These are phyloP conservation scores for Diaporthe citrichinensis DNA, from an alignment of 2,329 filamentous ascomycete genomes.

Conservation along the genomic window DNA sequence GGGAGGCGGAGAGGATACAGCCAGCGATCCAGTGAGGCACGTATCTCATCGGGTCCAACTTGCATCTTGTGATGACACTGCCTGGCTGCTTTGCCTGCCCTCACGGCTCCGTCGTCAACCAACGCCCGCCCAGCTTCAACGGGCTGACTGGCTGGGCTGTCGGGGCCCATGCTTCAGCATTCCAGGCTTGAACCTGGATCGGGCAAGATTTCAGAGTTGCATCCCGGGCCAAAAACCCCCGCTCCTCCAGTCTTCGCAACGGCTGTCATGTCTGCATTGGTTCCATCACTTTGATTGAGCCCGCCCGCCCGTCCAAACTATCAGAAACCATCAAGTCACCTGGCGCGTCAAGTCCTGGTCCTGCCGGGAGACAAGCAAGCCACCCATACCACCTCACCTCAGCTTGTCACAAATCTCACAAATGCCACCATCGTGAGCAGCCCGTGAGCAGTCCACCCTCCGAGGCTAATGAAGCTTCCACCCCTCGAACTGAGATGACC, in stretches of 20 bases:
- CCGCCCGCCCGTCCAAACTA: slow-evolving; percentile 16
- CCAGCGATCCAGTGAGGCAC: background rate
- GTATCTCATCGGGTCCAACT: background rate
- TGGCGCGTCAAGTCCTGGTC: background rate
- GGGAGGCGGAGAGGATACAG: background rate
- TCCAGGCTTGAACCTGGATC: slow-evolving; percentile 27
- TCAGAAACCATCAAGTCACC: slow-evolving; percentile 30
- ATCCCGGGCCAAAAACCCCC: slow-evolving; percentile 34
- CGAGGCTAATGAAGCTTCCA: slow-evolving; percentile 24
- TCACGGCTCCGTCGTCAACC: background rate
- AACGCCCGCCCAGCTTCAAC: slow-evolving; percentile 4
- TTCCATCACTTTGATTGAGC: slow-evolving; percentile 27
- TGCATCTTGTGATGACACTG: background rate
- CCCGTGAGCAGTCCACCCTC: slow-evolving; percentile 9
- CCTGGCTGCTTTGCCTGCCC: background rate
- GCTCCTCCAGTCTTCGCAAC: slow-evolving; percentile 31
- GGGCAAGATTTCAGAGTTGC: slow-evolving; percentile 39
- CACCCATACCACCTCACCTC: slow-evolving; percentile 28
- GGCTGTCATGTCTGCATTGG: slow-evolving; percentile 34
- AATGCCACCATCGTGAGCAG: slow-evolving; percentile 8
- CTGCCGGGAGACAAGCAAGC: slow-evolving; percentile 11
- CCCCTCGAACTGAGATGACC: slow-evolving; percentile 30
- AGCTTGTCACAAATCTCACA: background rate
- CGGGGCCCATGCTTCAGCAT: slow-evolving; percentile 30
- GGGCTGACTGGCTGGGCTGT: background rate